phyloP scores from a whole-genome alignment of 1,284 basidiomycete species.

The Cyathus pygmaeus region DNA sequence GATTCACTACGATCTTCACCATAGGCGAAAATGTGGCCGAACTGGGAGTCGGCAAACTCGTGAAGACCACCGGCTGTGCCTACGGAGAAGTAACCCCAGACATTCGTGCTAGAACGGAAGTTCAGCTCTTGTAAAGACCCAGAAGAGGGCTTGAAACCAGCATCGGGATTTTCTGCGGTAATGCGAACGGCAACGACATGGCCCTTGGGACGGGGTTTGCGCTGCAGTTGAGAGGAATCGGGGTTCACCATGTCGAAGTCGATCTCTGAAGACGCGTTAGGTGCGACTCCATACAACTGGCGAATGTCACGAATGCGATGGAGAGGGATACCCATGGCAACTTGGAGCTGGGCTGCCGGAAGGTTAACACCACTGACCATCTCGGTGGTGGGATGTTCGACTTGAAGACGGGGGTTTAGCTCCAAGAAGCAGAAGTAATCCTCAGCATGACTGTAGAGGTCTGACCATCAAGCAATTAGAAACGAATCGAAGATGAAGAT shows the following conservation, averaged over 20 bases:
- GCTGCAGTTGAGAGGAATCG: constrained; percentile 87
- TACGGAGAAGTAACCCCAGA: constrained; percentile 99
- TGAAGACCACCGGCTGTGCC: constrained; percentile 95
- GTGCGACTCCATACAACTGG: constrained; percentile 93
- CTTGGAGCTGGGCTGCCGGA: constrained; percentile 95
- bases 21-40: constrained; percentile 99
- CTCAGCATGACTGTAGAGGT: constrained; percentile 95
- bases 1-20: constrained; percentile 96
- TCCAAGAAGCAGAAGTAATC: constrained; percentile 98
- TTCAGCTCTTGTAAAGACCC: constrained; percentile 98
- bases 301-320: constrained; percentile 97
- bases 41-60: constrained; percentile 98
- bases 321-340: constrained; percentile 98
- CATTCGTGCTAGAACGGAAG: constrained; percentile 98
- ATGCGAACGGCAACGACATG: constrained; percentile 99
- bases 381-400: constrained; percentile 99
- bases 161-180: constrained; percentile 99
- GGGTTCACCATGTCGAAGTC: constrained; percentile 97
- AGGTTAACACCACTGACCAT: constrained; percentile 99
- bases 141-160: constrained; percentile 99
- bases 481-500: too few relatives aligned
- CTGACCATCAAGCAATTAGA: constrained; percentile 44
- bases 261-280: constrained; percentile 88
- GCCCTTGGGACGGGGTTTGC: constrained; percentile 96
- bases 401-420: constrained; percentile 99